Evolutionary conservation across 192 early-diverging fungal species (phyloP).

Genomic region (Gigaspora rosea): DNA sequence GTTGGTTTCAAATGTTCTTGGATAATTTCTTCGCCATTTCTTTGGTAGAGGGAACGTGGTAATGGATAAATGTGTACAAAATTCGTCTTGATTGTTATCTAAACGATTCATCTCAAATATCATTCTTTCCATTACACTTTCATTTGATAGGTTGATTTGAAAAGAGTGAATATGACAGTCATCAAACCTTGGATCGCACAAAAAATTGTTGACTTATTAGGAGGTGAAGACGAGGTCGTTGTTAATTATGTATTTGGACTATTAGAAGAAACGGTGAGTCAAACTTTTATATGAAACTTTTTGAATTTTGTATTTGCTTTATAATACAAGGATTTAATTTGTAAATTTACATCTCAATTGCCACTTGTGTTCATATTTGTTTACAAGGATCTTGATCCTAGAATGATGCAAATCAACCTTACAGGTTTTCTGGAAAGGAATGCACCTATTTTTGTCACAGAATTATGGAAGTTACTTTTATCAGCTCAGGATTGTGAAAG

Average conservation of each 20-base stretch:
- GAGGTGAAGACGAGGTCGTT: conserved; percentile 93
- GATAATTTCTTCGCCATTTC: conserved; percentile 5
- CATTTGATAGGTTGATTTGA: conserved; percentile 70
- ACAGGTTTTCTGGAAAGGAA: conserved; percentile 92
- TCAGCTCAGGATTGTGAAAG: conserved; percentile 78
- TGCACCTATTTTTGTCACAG: conserved; percentile 76
- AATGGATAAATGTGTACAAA: conserved; percentile 19
- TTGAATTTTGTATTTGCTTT: background rate
- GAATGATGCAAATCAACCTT: conserved; percentile 90
- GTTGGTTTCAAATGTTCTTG: background rate
- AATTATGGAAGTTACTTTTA: conserved; percentile 89
- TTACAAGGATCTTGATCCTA: conserved; percentile 75
- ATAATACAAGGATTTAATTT: background rate
- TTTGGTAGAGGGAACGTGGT: conserved; percentile 12
- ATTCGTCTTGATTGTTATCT: background rate
- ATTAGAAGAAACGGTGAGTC: conserved; percentile 71
- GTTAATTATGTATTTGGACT: conserved; percentile 83
- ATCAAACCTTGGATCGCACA: conserved; percentile 88
- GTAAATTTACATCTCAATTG: background rate
- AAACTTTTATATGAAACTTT: background rate
- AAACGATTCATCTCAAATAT: background rate
- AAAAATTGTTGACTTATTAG: conserved; percentile 72
- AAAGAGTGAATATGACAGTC: conserved; percentile 85
- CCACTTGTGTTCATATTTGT: background rate
- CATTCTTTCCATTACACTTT: background rate